Evolutionary conservation across 73 alveolate genomes (phyloP), one percentile per base, ranked within the genome.

Genomic region (Paramecium bursaria): DNA sequence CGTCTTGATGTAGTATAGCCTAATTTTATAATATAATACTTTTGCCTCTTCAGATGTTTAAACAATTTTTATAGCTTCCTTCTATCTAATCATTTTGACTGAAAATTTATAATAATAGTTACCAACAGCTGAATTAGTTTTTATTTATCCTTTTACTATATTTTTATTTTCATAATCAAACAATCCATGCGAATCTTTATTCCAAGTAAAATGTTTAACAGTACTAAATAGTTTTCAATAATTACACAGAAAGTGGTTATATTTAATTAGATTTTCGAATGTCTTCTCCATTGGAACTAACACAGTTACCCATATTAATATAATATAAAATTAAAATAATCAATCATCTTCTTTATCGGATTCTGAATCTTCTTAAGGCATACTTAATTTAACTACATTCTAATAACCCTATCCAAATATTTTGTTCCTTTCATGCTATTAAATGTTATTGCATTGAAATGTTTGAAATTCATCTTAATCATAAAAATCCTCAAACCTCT

Each of bases 121-220:
- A 53, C 89, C 35, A 49, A 39, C 74, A 4, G 85, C 48, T 10
- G 75, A 50, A 53, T 79, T 85, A 31, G 85, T 74, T 35, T 73
- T 85, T 42, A 87, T 44, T 74, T 75, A 39, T 46, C 51, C 88
- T 67, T 92, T 92, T 22, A 61, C 35, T 27, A 90, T 74, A 52
- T 85, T 87, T 50, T 88, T 86, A 53, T 87, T 75, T 61, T 92
- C 97, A 87, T 92, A 92, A 75, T 92, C 97, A 73, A 90, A 92
- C n/a, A 92, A 57, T 4, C 97, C 97, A 86, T 86, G 94, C 19
- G 97, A 92, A 48, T 92, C 92, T 77, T 90, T 49, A 67, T 74
- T 86, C 97, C 97, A 92, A 4, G 97, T 86, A 49, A 49, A 67
- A 3, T 55, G 79, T 67, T 87, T 85, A 29, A 87, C 46, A 48